These are phyloP conservation scores for Geotrichum aggregatum DNA, from an alignment of 1,139 yeast genomes.

Conservation along the genomic window DNA sequence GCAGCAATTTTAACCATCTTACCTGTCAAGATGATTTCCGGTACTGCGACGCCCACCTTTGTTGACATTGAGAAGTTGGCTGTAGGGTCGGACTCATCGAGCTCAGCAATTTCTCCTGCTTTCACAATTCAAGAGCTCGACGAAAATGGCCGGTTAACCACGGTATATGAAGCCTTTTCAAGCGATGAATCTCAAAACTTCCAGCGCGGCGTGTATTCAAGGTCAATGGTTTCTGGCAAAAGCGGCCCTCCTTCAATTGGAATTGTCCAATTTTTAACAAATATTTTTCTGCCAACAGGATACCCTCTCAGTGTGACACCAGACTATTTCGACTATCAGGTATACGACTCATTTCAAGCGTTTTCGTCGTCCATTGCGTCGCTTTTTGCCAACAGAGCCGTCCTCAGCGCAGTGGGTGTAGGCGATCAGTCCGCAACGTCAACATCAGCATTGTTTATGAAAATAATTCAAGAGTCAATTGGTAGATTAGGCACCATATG, in stretches of 20 bases:
- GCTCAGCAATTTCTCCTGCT: background rate
- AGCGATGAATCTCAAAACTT: background rate
- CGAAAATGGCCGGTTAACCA: slow-evolving; percentile 15
- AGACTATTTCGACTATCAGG: slow-evolving; percentile 40
- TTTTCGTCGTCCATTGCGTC: slow-evolving; percentile 39
- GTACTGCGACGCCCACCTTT: slow-evolving; percentile 7
- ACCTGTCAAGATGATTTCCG: slow-evolving; percentile 9
- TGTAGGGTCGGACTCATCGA: too few species aligned
- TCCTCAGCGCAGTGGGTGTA: slow-evolving; percentile 40
- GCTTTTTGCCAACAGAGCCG: slow-evolving; percentile 40
- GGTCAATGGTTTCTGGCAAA: background rate
- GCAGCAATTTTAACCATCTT: background rate
- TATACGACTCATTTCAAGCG: slow-evolving; percentile 41
- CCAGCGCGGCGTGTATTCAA: background rate
- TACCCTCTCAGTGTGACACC: slow-evolving; percentile 38
- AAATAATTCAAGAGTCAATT: slow-evolving; percentile 39
- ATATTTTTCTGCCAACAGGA: slow-evolving; percentile 40
- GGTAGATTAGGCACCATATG: slow-evolving; percentile 41
- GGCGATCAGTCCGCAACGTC: slow-evolving; percentile 41
- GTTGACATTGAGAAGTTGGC: slow-evolving; percentile 13
- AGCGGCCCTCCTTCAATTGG: slow-evolving; percentile 3
- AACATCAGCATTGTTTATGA: slow-evolving; percentile 40
- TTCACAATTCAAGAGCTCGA: slow-evolving; percentile 13
- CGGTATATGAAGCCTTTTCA: slow-evolving; percentile 2
- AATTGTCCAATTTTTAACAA: slow-evolving; percentile 25